Conservation (phyloP, 495 filamentous ascomycete species). For the Bacidia rubella region DNA sequence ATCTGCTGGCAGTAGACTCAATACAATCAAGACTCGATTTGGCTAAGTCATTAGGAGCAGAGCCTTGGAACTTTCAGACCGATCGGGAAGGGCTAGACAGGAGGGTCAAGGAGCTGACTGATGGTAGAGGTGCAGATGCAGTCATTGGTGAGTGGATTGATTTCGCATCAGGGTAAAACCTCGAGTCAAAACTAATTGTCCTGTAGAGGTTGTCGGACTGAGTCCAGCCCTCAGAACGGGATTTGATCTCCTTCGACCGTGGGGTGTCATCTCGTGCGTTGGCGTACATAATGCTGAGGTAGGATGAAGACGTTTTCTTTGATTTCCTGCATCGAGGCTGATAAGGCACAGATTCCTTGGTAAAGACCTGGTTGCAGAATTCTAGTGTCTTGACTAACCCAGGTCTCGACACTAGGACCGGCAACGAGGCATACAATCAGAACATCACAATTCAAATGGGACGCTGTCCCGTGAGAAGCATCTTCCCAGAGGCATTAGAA, state of each 20-base stretch:
- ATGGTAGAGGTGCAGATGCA: conserved; percentile 77
- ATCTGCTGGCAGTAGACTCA: conserved; percentile 76
- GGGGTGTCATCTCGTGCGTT: conserved; percentile 64
- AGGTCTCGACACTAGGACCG: conserved; percentile 28
- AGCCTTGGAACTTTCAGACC: conserved; percentile 68
- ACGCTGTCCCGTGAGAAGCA: conserved; percentile 73
- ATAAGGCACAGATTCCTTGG: conserved; percentile 55
- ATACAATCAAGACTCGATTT: conserved; percentile 64
- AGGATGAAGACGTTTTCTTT: conserved; percentile 7
- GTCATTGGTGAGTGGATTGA: too few relatives aligned
- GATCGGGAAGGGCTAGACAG: conserved; percentile 54
- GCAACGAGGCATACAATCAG: conserved; percentile 74
- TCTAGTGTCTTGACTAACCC: neutral
- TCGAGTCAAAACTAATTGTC: neutral
- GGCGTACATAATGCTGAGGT: conserved; percentile 89
- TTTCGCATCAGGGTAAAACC: neutral
- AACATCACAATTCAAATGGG: conserved; percentile 90
- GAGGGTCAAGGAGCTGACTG: conserved; percentile 63
- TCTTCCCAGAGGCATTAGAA: conserved; percentile 48
- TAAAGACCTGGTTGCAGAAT: neutral
- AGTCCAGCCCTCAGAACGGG: conserved; percentile 70
- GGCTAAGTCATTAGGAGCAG: conserved; percentile 66
- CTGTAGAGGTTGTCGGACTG: conserved; percentile 67
- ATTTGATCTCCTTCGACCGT: conserved; percentile 78
- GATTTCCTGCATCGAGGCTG: too few relatives aligned